Conservation (phyloP, 495 filamentous ascomycete genomes). For the Penicillium robsamsonii region DNA sequence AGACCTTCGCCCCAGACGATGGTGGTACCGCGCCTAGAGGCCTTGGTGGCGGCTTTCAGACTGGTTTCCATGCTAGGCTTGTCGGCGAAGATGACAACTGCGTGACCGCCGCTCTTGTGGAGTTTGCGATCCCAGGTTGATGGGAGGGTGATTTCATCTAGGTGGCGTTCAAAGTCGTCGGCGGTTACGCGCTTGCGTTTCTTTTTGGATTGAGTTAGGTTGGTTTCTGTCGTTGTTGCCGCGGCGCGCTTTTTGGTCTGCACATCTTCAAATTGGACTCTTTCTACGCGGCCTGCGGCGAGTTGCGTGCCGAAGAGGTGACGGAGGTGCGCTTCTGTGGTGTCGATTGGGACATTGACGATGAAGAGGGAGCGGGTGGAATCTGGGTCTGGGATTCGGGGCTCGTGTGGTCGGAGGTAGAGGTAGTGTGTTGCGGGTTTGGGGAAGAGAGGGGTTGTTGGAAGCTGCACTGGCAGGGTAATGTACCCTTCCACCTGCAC, state of each 20-base stretch:
- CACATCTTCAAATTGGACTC: conserved; percentile 64
- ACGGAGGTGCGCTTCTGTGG: conserved; percentile 72
- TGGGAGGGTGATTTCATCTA: conserved; percentile 56
- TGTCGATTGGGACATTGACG: conserved; percentile 83
- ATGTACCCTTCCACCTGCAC: conserved; percentile 48
- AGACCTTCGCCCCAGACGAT: conserved; percentile 65
- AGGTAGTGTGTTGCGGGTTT: conserved; percentile 71
- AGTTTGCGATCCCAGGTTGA: conserved; percentile 73
- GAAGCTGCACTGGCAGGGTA: conserved; percentile 56
- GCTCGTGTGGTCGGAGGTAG: conserved; percentile 79
- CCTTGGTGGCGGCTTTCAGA: conserved; percentile 67
- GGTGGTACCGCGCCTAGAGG: conserved; percentile 47
- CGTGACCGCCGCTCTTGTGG: conserved; percentile 69
- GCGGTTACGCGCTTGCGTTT: conserved; percentile 65
- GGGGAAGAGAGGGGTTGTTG: conserved; percentile 57
- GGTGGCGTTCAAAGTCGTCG: conserved; percentile 50
- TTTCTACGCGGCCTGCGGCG: conserved; percentile 72
- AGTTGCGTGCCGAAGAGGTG: conserved; percentile 68
- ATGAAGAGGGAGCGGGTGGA: conserved; percentile 78
- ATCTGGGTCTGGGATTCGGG: conserved; percentile 68
- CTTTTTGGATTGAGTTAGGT: conserved; percentile 40
- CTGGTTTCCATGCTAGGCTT: conserved; percentile 67
- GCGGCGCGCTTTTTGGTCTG: conserved; percentile 41
- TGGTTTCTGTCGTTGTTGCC: conserved; percentile 25
- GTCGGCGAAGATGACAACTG: conserved; percentile 81